phyloP scores from a whole-genome alignment of 2,329 filamentous ascomycete species.

The Chrysoporthe austroafricana region DNA sequence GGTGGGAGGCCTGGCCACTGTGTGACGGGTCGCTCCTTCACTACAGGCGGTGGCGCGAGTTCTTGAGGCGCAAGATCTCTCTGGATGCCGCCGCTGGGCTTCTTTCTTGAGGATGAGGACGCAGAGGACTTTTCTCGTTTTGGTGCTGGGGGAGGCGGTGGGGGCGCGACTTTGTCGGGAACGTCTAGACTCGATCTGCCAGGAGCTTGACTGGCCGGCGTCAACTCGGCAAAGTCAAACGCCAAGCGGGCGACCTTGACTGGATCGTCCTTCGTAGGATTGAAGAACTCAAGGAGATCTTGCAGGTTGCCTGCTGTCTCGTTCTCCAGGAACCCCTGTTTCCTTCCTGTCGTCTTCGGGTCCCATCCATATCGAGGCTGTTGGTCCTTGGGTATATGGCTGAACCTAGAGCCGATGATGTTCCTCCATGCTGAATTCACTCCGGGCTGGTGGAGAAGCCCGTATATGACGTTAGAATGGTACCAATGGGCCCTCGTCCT shows the following conservation, averaged over 20 bases:
- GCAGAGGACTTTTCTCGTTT: conserved; percentile 24
- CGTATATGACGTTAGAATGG: conserved; percentile 70
- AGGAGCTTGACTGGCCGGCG: conserved; percentile 22
- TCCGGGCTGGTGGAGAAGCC: conserved; percentile 66
- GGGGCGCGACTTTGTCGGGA: conserved; percentile 20
- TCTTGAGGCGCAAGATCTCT: conserved; percentile 14
- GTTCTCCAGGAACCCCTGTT: conserved; percentile 63
- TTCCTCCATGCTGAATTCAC: conserved; percentile 66
- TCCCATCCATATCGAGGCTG: conserved; percentile 66
- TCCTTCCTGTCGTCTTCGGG: conserved; percentile 57
- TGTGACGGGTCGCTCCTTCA: conserved; percentile 24
- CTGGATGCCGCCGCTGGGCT: conserved; percentile 18
- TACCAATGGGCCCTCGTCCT: conserved; percentile 69
- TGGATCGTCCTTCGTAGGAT: conserved; percentile 59
- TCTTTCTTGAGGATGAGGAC: conserved; percentile 20
- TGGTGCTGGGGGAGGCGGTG: conserved; percentile 24
- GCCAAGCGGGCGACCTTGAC: conserved; percentile 61
- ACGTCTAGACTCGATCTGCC: conserved; percentile 21
- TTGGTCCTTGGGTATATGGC: conserved; percentile 50
- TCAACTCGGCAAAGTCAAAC: conserved; percentile 55
- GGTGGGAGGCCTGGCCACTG: conserved; percentile 24
- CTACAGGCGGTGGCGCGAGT: conserved; percentile 12
- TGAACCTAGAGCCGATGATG: conserved; percentile 50
- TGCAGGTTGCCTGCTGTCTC: conserved; percentile 66
- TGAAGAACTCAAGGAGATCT: conserved; percentile 68